phyloP scores from a whole-genome alignment of 1,284 basidiomycete species.

The Gomphus bonarii region DNA sequence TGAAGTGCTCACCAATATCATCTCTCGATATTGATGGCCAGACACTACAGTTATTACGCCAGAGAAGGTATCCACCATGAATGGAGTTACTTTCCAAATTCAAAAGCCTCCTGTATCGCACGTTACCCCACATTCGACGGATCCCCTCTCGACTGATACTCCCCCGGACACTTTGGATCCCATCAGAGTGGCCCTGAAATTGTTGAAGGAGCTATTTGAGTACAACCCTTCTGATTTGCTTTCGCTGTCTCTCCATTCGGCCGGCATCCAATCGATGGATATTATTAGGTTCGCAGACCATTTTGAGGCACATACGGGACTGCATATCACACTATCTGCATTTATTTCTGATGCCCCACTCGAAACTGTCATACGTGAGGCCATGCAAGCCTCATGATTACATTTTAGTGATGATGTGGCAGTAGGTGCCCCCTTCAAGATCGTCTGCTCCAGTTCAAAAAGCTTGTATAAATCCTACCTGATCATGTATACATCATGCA shows the following conservation, averaged over 20 bases:
- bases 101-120: background rate
- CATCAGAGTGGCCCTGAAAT: background rate
- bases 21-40: slow-evolving; percentile 9
- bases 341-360: slow-evolving; percentile 5
- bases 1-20: background rate
- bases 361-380: background rate
- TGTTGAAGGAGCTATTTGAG: background rate
- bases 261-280: slow-evolving; percentile 11
- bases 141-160: background rate
- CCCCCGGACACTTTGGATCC: background rate
- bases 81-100: too few relatives aligned
- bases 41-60: background rate
- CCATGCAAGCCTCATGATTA: too few relatives aligned
- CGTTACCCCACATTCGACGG: background rate
- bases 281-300: slow-evolving; percentile 9
- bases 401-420: too few relatives aligned
- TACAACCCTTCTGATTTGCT: background rate
- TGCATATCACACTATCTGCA: slow-evolving; percentile 7
- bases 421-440: too few relatives aligned
- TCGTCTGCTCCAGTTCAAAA: too few relatives aligned
- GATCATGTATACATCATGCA: too few relatives aligned
- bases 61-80: background rate
- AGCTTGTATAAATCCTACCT: too few relatives aligned
- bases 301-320: slow-evolving; percentile 2
- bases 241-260: slow-evolving; percentile 5